Evolutionary conservation across 139 green algal genomes (phyloP).

Genomic region (Closterium sp.): DNA sequence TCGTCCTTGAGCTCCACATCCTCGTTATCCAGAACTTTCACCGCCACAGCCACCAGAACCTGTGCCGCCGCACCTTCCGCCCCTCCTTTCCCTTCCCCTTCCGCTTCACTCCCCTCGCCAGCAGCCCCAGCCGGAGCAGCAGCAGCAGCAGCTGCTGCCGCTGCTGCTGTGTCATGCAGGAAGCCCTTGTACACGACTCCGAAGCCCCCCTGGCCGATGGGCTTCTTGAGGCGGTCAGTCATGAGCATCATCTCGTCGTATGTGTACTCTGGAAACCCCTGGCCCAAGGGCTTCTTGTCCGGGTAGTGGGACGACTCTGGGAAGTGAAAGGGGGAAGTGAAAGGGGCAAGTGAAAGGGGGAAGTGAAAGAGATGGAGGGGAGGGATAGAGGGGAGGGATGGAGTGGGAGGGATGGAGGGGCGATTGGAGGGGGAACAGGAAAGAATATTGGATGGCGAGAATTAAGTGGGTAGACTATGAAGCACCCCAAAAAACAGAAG

Average conservation of each 20-base stretch:
- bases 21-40: neutral
- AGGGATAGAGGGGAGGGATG: too few species aligned
- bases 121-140: neutral
- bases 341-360: neutral
- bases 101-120: neutral
- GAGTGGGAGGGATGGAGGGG: too few species aligned
- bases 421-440: too few species aligned
- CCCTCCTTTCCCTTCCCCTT: neutral
- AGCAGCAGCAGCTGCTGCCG: neutral
- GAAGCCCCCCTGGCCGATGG: conserved; percentile 12
- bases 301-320: neutral
- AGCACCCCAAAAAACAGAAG: neutral
- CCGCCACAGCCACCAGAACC: neutral
- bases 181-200: conserved; percentile 15
- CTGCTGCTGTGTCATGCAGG: neutral
- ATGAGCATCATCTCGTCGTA: conserved; percentile 5
- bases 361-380: neutral
- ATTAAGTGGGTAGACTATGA: neutral
- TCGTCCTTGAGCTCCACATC: too few species aligned
- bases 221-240: neutral
- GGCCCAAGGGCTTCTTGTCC: neutral
- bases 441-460: too few species aligned
- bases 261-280: neutral
- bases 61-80: neutral
- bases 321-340: neutral